phyloP scores from a whole-genome alignment of 108 stramenopile genomes.

The Pseudonitzschia multistriata region DNA sequence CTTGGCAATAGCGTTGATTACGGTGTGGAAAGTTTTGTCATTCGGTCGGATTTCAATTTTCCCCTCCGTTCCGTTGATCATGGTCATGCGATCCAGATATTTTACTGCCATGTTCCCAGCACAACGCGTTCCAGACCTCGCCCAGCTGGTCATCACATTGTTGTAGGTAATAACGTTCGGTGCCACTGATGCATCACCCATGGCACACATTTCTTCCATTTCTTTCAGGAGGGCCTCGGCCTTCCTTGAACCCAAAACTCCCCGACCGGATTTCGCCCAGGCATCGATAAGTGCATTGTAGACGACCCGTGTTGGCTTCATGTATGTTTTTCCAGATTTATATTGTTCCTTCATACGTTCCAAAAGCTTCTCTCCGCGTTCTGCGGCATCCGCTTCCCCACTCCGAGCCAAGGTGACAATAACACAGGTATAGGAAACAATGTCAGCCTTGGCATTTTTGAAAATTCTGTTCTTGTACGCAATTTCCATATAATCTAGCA shows the following conservation, averaged over 20 bases:
- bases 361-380: slow-evolving; percentile 37
- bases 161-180: slow-evolving; percentile 48
- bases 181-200: slow-evolving; percentile 25
- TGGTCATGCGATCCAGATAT: slow-evolving; percentile 43
- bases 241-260: slow-evolving; percentile 46
- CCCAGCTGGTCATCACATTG: slow-evolving; percentile 47
- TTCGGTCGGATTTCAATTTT: slow-evolving; percentile 61
- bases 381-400: slow-evolving; percentile 33
- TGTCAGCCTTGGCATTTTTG: slow-evolving; percentile 48
- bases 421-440: slow-evolving; percentile 50
- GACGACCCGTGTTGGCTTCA: slow-evolving; percentile 35
- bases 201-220: slow-evolving; percentile 38
- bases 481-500: slow-evolving; percentile 54
- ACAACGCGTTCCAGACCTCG: slow-evolving; percentile 39
- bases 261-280: slow-evolving; percentile 59
- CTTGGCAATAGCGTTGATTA: slow-evolving; percentile 56
- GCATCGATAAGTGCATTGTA: slow-evolving; percentile 52
- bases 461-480: slow-evolving; percentile 39
- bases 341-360: slow-evolving; percentile 27
- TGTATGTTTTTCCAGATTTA: slow-evolving; percentile 21
- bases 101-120: slow-evolving; percentile 38
- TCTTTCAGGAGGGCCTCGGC: slow-evolving; percentile 41
- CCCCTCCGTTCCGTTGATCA: slow-evolving; percentile 42
- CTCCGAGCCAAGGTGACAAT: slow-evolving; percentile 35
- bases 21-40: slow-evolving; percentile 60